phyloP scores from a whole-genome alignment of 1,284 basidiomycete species.

The Ustilago curta region DNA sequence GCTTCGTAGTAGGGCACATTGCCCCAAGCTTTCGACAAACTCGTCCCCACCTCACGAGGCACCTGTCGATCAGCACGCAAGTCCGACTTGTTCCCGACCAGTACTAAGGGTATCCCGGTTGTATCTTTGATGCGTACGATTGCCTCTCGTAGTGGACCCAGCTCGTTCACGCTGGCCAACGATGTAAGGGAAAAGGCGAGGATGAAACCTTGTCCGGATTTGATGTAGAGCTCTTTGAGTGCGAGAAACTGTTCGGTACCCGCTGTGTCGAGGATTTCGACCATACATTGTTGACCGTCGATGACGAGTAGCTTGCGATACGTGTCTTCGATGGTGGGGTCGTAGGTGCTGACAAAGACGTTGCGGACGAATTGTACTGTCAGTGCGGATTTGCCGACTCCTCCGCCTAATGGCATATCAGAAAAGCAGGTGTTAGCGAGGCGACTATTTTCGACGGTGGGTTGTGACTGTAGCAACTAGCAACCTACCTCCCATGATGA shows the following conservation, averaged over 20 bases:
- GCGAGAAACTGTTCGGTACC: slow-evolving; percentile 66
- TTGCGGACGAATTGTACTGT: slow-evolving; percentile 64
- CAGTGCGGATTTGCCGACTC: slow-evolving; percentile 64
- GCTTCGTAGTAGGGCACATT: slow-evolving; percentile 65
- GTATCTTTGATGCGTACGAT: slow-evolving; percentile 61
- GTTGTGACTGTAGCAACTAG: slow-evolving; percentile 2
- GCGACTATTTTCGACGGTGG: neutral
- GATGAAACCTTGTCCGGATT: slow-evolving; percentile 61
- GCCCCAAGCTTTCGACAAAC: slow-evolving; percentile 61
- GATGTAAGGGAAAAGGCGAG: slow-evolving; percentile 64
- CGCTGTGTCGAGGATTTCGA: slow-evolving; percentile 65
- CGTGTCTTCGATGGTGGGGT: slow-evolving; percentile 67
- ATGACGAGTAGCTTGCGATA: slow-evolving; percentile 61
- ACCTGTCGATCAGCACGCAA: slow-evolving; percentile 58
- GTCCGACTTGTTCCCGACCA: slow-evolving; percentile 66
- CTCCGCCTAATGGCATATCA: slow-evolving; percentile 49
- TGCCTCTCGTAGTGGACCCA: slow-evolving; percentile 59
- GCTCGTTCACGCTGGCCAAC: slow-evolving; percentile 61
- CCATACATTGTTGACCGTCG: slow-evolving; percentile 59
- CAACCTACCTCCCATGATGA: slow-evolving; percentile 61
- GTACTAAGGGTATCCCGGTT: slow-evolving; percentile 55
- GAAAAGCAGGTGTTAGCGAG: neutral
- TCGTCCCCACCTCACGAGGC: slow-evolving; percentile 63
- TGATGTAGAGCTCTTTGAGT: slow-evolving; percentile 65
- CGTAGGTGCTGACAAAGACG: slow-evolving; percentile 63